Conservation (phyloP, 2,329 filamentous ascomycete species). For the Colletotrichum sp. region DNA sequence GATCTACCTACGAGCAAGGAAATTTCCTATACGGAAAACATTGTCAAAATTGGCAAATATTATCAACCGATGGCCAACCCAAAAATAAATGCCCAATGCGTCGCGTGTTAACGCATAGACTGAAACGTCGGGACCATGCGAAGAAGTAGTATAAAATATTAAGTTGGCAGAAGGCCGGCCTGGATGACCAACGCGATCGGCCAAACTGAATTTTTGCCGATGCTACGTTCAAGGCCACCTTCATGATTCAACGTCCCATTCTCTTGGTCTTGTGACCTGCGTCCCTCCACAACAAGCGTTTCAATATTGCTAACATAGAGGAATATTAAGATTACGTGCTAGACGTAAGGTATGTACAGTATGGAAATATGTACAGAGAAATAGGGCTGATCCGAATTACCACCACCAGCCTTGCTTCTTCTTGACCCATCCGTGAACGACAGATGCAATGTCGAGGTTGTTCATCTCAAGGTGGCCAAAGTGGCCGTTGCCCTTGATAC, state of each 20-base stretch:
- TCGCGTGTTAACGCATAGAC: neutral
- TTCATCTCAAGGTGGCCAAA: conserved; percentile 54
- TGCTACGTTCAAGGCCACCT: neutral
- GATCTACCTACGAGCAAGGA: neutral
- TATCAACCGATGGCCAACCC: neutral
- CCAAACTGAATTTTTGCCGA: neutral
- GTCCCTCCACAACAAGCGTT: neutral
- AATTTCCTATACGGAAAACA: neutral
- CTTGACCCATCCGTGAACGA: conserved; percentile 42
- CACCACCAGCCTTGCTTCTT: conserved; percentile 11
- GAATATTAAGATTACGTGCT: neutral
- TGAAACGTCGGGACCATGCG: neutral
- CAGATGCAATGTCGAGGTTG: conserved; percentile 29
- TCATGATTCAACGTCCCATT: neutral
- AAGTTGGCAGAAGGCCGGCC: neutral
- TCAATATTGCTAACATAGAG: neutral
- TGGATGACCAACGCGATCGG: neutral
- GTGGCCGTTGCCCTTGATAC: conserved; percentile 56
- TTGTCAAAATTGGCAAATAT: neutral
- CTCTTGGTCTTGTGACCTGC: neutral
- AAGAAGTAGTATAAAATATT: neutral
- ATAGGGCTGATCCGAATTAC: neutral
- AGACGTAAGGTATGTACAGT: neutral
- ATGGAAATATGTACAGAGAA: neutral
- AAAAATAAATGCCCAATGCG: neutral